Evolutionary conservation across 805 yeast genomes (phyloP).

Genomic region (Pichia gijzeniarum): DNA sequence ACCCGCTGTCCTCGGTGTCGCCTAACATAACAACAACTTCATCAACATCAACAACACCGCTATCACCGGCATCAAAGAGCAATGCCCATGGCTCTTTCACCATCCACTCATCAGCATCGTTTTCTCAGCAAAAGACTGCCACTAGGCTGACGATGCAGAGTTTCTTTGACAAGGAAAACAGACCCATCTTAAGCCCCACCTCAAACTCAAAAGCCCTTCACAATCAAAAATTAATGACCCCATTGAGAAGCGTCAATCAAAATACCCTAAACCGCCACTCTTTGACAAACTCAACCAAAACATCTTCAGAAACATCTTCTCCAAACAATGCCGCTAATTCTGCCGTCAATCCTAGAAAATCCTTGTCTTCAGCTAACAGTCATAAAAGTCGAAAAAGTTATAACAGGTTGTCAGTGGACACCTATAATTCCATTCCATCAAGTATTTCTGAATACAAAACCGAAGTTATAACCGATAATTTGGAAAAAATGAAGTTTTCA

Average conservation of each 20-base stretch:
- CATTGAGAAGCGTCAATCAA: not conserved
- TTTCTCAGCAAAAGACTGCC: not conserved
- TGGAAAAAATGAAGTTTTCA: not conserved
- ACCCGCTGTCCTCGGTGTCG: too few relatives aligned
- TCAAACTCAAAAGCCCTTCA: not conserved
- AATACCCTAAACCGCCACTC: constrained; percentile 1
- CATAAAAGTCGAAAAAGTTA: not conserved
- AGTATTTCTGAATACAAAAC: constrained; percentile 1
- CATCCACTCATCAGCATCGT: not conserved
- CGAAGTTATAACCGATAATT: not conserved
- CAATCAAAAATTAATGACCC: not conserved
- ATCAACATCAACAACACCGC: too few relatives aligned
- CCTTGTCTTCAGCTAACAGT: not conserved
- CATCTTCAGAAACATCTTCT: not conserved
- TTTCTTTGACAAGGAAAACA: constrained; percentile 10
- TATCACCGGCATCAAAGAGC: too few relatives aligned
- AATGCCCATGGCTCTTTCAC: too few relatives aligned
- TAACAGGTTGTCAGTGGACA: constrained; percentile 2
- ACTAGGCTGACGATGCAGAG: constrained; percentile 9
- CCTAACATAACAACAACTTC: too few relatives aligned
- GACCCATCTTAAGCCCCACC: not conserved
- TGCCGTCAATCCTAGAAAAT: not conserved
- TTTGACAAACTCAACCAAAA: not conserved
- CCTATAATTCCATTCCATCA: constrained; percentile 3
- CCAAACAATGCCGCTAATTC: too few relatives aligned